Percentiles rank a stretch among this genome's conserved stretches.
phyloP scores from a whole-genome alignment of 208 protist species.

The Crithidia fasciculata region DNA sequence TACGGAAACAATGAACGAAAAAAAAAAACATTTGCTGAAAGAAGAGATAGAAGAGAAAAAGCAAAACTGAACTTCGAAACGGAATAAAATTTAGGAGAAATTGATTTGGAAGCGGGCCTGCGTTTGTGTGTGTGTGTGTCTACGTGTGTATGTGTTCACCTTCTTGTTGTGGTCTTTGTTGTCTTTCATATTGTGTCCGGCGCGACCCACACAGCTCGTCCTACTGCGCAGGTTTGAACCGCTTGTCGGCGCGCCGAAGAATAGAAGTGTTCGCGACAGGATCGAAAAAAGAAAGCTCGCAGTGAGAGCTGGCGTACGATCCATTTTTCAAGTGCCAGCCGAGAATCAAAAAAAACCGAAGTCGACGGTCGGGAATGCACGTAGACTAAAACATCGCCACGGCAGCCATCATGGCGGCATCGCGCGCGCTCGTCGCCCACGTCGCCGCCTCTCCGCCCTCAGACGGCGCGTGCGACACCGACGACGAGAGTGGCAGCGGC shows the following conservation, averaged over 20 bases:
- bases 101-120: too few relatives aligned
- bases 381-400: conserved; percentile 11
- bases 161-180: too few relatives aligned
- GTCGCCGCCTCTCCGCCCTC: not conserved
- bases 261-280: too few relatives aligned
- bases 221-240: too few relatives aligned
- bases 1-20: not conserved
- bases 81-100: not conserved
- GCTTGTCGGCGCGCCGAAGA: too few relatives aligned
- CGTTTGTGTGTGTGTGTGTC: not conserved
- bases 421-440: not conserved
- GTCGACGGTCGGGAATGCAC: too few relatives aligned
- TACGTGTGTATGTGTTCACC: not conserved
- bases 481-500: not conserved
- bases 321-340: too few relatives aligned
- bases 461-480: not conserved
- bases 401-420: conserved; percentile 11
- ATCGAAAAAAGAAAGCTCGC: too few relatives aligned
- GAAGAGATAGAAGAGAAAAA: not conserved
- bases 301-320: too few relatives aligned
- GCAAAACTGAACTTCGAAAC: not conserved
- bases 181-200: too few relatives aligned
- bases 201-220: too few relatives aligned
- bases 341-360: too few relatives aligned
- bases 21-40: not conserved